Base-by-base conservation (phyloP, 2,329 filamentous ascomycete genomes). In the Penicillium sp. region DNA sequence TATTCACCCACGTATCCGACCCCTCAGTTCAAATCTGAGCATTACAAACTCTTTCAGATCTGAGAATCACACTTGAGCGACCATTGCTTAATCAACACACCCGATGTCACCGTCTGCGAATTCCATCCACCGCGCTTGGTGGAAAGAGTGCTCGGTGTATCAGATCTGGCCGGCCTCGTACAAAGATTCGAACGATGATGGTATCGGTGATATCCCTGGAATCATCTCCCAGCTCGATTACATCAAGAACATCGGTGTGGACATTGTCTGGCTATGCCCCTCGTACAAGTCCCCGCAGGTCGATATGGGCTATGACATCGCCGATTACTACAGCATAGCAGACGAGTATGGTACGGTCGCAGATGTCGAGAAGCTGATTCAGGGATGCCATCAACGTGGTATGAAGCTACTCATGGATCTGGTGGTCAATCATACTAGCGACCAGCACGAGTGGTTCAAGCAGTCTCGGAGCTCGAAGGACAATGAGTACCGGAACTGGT, bases 371-470 rank as follows among this genome's bases (percentile, higher is more conserved):
- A 75, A 77, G 0, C 73, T 92, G 38, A 87, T 90, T 53, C 70
- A 81, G 28, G 84, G 84, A 49, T 82, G 85, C 43, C 87, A 89
- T 61, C 75, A 81, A 16, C 82, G 87, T 4, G 86, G 83, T 3
- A 90, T 93, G 84, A 86, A 85, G 65, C 76, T 93, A 11, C 86
- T 93, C 59, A 83, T 93, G 60, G 90, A 93, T 70, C 80, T 93
- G 3, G 90, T 93, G 1, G 84, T 93, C 63, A 94, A 93, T 66
- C 90, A 94, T 72, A 92, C 89, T 0, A 89, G 86, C 2, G 85
- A 89, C 64, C 82, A 90, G 71, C 88, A 91, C 68, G 80, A 82
- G 3, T 93, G 89, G 89, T 92, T 92, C 76, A 81, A 85, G 52
- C 84, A 90, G 69, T 89, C 87, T 2, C 80, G 85, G 54, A 84